Percentiles rank a stretch among this genome's conserved stretches.
phyloP scores from a whole-genome alignment of 2,329 filamentous ascomycete species.

The Pyrenophora seminiperda region DNA sequence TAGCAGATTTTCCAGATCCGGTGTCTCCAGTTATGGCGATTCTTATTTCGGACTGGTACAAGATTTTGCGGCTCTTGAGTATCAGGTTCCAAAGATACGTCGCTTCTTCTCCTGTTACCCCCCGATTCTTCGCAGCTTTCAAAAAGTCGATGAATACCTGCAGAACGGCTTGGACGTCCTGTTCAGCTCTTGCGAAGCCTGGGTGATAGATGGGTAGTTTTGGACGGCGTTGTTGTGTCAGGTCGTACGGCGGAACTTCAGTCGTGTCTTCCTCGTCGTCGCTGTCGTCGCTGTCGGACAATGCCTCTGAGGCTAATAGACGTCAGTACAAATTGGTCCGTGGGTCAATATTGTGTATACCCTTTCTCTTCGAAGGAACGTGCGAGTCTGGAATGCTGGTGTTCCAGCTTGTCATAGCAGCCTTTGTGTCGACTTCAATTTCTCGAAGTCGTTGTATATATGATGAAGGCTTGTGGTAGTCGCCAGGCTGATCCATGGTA shows the following conservation, averaged over 20 bases:
- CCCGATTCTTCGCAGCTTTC: background rate
- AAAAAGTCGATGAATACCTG: conserved; percentile 6
- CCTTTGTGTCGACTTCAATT: background rate
- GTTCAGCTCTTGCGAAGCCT: conserved; percentile 5
- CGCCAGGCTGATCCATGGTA: too few species aligned
- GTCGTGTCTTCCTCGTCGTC: conserved; percentile 7
- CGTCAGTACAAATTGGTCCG: background rate
- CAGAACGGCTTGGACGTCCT: background rate
- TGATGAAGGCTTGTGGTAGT: too few species aligned
- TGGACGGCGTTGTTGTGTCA: conserved; percentile 8
- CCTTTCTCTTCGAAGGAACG: conserved; percentile 3
- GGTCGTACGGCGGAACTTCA: conserved; percentile 10
- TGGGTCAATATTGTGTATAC: background rate
- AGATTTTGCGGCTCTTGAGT: background rate
- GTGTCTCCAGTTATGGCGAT: conserved; percentile 25
- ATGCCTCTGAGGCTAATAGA: background rate
- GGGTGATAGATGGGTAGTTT: conserved; percentile 27
- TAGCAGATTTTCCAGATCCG: conserved; percentile 26
- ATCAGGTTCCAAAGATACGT: conserved; percentile 10
- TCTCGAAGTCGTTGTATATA: background rate
- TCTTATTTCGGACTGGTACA: conserved; percentile 4
- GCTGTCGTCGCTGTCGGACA: background rate
- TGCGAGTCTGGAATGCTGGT: background rate
- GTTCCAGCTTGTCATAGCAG: conserved; percentile 1
- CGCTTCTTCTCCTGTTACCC: conserved; percentile 6